These are phyloP conservation scores for Papilionanthe hybrid DNA, from an alignment of 116 monocot genomes.

Conservation along the genomic window DNA sequence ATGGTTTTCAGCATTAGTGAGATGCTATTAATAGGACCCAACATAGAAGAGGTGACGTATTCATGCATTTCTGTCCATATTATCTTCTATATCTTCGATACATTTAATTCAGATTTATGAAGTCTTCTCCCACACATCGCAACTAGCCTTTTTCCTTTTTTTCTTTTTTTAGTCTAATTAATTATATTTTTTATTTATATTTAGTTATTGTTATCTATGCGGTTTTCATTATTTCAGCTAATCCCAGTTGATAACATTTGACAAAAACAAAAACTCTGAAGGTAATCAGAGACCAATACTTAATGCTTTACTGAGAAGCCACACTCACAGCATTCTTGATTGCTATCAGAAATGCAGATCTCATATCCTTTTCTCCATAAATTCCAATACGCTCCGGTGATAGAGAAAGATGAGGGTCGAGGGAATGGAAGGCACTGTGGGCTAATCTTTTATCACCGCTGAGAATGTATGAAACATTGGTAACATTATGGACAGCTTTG, in stretches of 20 bases:
- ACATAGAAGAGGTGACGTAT: not conserved
- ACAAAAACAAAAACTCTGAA: conserved; percentile 2
- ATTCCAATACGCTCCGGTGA: conserved; percentile 76
- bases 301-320: not conserved
- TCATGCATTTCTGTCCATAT: not conserved
- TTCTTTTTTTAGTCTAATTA: no score
- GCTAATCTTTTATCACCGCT: conserved; percentile 10
- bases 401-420: conserved; percentile 34
- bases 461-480: conserved; percentile 61
- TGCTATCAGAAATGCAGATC: conserved; percentile 46
- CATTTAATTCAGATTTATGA: not conserved
- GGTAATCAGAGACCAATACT: not conserved
- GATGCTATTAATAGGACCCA: not conserved
- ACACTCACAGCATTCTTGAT: conserved; percentile 62
- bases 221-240: not conserved
- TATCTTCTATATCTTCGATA: not conserved
- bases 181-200: no score
- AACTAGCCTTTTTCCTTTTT: not conserved
- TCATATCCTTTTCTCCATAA: conserved; percentile 74
- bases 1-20: not conserved
- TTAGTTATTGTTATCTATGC: not conserved
- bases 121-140: not conserved
- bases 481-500: conserved; percentile 64
- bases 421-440: conserved; percentile 4
- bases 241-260: not conserved